Evolutionary conservation across 208 protist genomes (phyloP).

Genomic region (Spongospora subterranea): DNA sequence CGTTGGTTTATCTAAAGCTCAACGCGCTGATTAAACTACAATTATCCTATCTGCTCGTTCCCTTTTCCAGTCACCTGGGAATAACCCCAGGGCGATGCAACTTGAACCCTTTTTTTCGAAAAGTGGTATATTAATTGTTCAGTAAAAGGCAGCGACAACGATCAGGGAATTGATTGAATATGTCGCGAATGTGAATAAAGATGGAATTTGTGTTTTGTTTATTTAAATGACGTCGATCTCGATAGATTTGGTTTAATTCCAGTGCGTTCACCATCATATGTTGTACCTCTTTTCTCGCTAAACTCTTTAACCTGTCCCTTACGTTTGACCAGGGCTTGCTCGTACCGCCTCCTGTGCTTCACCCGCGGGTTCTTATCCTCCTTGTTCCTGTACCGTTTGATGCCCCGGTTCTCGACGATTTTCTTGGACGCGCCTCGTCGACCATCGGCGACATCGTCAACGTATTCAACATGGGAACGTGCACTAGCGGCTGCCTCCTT

Average conservation of each 20-base stretch:
- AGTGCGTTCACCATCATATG: constrained; percentile 33
- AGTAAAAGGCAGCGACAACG: no score
- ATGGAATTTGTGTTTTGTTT: no score
- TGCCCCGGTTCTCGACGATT: constrained; percentile 51
- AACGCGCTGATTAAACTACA: no score
- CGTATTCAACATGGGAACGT: not conserved
- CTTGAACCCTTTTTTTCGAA: no score
- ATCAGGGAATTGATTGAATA: no score
- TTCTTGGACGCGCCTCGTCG: not conserved
- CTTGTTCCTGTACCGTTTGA: constrained; percentile 43
- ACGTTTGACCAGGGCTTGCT: constrained; percentile 5
- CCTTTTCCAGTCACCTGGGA: no score
- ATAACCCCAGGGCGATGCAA: no score
- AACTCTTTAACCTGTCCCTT: constrained; percentile 47
- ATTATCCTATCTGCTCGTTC: no score
- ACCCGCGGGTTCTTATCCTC: constrained; percentile 47
- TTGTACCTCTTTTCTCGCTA: not conserved
- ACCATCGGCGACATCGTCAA: constrained; percentile 26
- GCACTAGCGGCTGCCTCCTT: not conserved
- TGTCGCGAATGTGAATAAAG: no score
- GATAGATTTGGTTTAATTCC: constrained; percentile 23
- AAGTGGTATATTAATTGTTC: no score
- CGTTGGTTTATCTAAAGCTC: no score
- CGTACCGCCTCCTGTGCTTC: constrained; percentile 23
- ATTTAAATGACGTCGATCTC: constrained; percentile 5